Conservation (phyloP, 768 basidiomycete genomes). For the Kwoniella dejecticola region DNA sequence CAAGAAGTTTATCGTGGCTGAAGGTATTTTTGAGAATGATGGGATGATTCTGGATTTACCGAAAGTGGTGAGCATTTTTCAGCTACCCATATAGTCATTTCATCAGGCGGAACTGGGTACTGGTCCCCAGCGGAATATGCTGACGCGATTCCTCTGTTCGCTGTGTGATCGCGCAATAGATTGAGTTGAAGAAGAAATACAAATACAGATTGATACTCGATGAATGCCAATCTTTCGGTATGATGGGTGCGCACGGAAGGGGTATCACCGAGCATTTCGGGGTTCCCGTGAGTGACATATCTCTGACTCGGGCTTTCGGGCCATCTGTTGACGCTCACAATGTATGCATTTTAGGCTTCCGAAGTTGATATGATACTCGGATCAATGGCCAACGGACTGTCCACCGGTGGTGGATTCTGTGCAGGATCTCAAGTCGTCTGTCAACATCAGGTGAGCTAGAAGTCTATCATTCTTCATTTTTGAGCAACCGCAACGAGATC, state of each 20-base stretch:
- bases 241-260: slow-evolving; percentile 87
- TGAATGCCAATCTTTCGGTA: slow-evolving; percentile 90
- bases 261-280: slow-evolving; percentile 94
- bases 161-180: slow-evolving; percentile 58
- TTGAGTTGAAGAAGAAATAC: slow-evolving; percentile 91
- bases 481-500: too few species aligned
- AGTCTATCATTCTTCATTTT: too few species aligned
- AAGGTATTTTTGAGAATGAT: slow-evolving; percentile 94
- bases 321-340: background rate
- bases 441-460: slow-evolving; percentile 74
- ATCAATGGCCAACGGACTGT: slow-evolving; percentile 79
- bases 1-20: slow-evolving; percentile 90
- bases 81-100: too few species aligned
- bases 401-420: slow-evolving; percentile 89
- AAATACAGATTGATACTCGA: slow-evolving; percentile 95
- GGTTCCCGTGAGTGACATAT: slow-evolving; percentile 67
- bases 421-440: slow-evolving; percentile 80
- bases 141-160: background rate
- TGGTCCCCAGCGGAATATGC: too few species aligned
- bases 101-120: too few species aligned
- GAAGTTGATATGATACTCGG: slow-evolving; percentile 96
- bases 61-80: slow-evolving; percentile 68
- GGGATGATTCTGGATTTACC: slow-evolving; percentile 90
- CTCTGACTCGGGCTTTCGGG: background rate
- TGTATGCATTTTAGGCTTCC: slow-evolving; percentile 62